A percentile compares a stretch with the other conserved stretches of the same genome.
These are phyloP conservation scores for Populus nigra DNA, from an alignment of 345 rosid genomes.

Conservation along the genomic window DNA sequence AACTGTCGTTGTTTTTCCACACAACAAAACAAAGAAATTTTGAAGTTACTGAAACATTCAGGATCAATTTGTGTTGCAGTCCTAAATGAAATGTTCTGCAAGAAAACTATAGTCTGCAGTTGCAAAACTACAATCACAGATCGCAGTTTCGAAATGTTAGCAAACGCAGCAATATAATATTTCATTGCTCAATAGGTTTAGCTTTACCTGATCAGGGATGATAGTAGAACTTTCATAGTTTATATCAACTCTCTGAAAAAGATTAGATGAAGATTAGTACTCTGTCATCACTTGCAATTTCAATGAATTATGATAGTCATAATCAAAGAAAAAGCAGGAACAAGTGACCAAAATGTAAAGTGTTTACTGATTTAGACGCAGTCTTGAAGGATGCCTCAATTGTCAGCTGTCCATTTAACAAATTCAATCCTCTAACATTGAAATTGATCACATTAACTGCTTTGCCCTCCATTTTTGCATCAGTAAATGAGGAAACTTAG, in stretches of 20 bases:
- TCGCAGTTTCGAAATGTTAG: not conserved
- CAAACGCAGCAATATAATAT: not conserved
- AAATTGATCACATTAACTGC: conserved; percentile 85
- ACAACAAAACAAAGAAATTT: not conserved
- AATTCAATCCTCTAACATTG: conserved; percentile 67
- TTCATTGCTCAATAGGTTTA: not conserved
- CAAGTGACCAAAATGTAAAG: not conserved
- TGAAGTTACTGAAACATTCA: not conserved
- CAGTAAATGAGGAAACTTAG: conserved; percentile 30
- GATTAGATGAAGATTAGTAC: conserved; percentile 5
- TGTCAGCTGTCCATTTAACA: conserved; percentile 66
- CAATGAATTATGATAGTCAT: not conserved
- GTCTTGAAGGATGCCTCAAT: conserved; percentile 74
- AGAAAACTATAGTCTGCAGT: not conserved
- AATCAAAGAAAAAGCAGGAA: not conserved
- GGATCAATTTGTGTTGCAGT: not conserved
- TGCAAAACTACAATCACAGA: not conserved
- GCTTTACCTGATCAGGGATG: conserved; percentile 68
- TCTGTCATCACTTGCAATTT: not conserved
- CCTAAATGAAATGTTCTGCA: not conserved
- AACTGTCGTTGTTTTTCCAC: conserved; percentile 40
- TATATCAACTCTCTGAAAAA: conserved; percentile 66
- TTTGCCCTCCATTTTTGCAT: conserved; percentile 67
- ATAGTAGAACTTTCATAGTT: conserved; percentile 63
- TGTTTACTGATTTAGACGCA: conserved; percentile 58